A percentile compares a stretch with the other conserved stretches of the same genome.
Evolutionary conservation across 2,329 filamentous ascomycete species (phyloP).

Genomic region (Hymenoscyphus repandus): DNA sequence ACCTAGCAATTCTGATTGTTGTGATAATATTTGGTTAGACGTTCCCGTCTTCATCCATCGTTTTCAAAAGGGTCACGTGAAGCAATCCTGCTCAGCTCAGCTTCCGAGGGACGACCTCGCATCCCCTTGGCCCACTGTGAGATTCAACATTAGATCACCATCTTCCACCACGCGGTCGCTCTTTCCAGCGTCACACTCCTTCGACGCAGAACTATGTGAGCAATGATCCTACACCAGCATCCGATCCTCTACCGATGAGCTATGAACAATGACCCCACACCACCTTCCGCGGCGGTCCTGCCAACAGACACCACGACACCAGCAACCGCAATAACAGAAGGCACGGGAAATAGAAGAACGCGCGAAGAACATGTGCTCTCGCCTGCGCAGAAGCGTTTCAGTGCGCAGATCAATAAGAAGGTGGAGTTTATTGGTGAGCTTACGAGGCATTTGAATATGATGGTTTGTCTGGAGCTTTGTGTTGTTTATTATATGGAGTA

Average conservation of each 20-base stretch:
- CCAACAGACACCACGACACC: conserved; percentile 17
- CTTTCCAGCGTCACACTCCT: too few relatives aligned
- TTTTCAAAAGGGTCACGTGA: too few relatives aligned
- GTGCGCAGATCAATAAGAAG: conserved; percentile 46
- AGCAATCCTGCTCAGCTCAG: too few relatives aligned
- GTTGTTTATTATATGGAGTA: conserved; percentile 68
- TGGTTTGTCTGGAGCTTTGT: conserved; percentile 61
- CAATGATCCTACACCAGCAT: conserved; percentile 6
- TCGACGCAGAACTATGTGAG: conserved; percentile 20
- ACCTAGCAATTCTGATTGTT: too few relatives aligned
- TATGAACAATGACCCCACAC: conserved; percentile 47
- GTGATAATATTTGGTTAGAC: too few relatives aligned
- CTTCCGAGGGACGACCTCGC: too few relatives aligned
- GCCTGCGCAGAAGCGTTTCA: conserved; percentile 29
- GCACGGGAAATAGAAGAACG: background rate
- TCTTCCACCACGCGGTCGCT: too few relatives aligned
- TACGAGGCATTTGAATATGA: conserved; percentile 54
- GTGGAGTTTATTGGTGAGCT: conserved; percentile 53
- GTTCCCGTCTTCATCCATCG: too few relatives aligned
- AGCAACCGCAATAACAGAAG: conserved; percentile 3
- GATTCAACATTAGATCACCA: too few relatives aligned
- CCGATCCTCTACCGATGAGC: conserved; percentile 26
- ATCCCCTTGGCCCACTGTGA: too few relatives aligned
- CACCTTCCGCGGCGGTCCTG: conserved; percentile 36
- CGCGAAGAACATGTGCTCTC: conserved; percentile 12